phyloP scores from a whole-genome alignment of 257 asterid genomes.

The Echites panduratus region DNA sequence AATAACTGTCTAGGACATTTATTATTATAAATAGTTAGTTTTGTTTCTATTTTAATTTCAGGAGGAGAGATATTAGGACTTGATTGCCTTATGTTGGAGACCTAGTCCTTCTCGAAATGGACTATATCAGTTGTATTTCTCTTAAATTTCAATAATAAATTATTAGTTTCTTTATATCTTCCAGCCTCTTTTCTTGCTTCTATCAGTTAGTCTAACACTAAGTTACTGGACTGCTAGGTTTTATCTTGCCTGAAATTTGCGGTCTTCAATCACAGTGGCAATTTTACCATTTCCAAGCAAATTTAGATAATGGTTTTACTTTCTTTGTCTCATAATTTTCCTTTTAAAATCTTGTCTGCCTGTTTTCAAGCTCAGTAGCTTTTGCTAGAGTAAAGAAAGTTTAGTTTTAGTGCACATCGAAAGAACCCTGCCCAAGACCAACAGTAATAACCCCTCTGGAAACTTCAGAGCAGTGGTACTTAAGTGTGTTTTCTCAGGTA shows the following conservation, averaged over 20 bases:
- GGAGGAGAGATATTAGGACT: too few species aligned
- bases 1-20: too few species aligned
- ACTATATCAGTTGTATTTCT: too few species aligned
- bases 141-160: too few species aligned
- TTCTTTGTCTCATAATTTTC: neutral
- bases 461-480: neutral
- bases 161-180: too few species aligned
- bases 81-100: too few species aligned
- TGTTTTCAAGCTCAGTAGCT: neutral
- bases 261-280: neutral
- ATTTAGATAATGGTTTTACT: too few species aligned
- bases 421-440: neutral
- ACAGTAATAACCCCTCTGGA: neutral
- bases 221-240: neutral
- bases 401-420: neutral
- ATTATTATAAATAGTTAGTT: too few species aligned
- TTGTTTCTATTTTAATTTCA: too few species aligned
- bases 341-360: neutral
- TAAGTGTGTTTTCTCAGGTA: too few species aligned
- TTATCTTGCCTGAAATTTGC: neutral
- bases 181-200: too few species aligned
- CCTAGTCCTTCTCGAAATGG: too few species aligned
- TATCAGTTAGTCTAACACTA: slow-evolving; percentile 15
- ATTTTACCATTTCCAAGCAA: neutral
- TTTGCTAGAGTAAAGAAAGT: neutral